Base-by-base conservation (phyloP, 2,329 filamentous ascomycete species). In the Sphaerulina populicola region DNA sequence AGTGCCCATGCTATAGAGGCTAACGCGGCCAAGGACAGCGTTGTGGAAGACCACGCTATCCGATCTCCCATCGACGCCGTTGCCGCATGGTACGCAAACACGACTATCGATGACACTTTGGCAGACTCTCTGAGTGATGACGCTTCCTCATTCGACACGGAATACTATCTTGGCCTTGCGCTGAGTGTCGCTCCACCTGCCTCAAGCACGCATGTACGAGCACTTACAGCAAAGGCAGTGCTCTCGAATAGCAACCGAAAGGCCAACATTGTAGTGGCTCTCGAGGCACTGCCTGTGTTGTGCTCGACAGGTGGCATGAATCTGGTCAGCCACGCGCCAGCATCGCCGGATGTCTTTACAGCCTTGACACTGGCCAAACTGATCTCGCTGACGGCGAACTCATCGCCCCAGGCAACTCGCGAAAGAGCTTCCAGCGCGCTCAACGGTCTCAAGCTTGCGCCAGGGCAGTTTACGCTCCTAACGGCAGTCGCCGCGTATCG, bases 51-150 rank as follows among this genome's bases (percentile, higher is more conserved):
- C 62, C 80, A 81, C 47, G 84, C 88, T 2, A 86, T 96, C 54
- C 81, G 86, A 47, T 93, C 88, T 14, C 88, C 90, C 0, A 79
- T 96, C 58, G 91, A 96, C 68, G 89, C 88, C 10, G 80, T 96
- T 46, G 88, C 90, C 6, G 88, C 90, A 2, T 96, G 90, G 90
- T 93, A 83, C 74, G 94, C 90, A 0, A 88, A 81, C 57, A 76
- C 84, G 49, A 75, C 80, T 10, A 71, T 95, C 35, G 86, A 89
- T 61, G 77, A 78, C 51, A 82, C 81, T 2, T 76, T 96, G 27
- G 73, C 81, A 10, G 76, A 78, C 38, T 70, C 72, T 11, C 68
- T 74, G 30, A 77, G 77, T 52, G 73, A 76, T 9, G 70, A 72
- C 14, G 65, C 68, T 2, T 66, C 68, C 9, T 70, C 60, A 49